Evolutionary conservation across 2,329 filamentous ascomycete species (phyloP).

Genomic region (Fusarium sp.): DNA sequence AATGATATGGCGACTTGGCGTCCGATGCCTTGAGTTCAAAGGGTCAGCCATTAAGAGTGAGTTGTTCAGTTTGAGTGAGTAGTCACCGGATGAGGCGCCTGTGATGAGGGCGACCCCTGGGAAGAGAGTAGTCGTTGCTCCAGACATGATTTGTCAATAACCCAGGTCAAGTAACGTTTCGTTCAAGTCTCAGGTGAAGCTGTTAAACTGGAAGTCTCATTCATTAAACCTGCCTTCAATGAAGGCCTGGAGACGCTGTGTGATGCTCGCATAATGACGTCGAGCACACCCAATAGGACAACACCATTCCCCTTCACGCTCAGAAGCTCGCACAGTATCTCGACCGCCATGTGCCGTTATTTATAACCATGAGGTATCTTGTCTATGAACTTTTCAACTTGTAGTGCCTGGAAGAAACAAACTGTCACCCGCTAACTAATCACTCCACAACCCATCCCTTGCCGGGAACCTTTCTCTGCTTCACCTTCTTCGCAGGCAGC

Average conservation of each 20-base stretch:
- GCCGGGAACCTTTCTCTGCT: conserved; percentile 79
- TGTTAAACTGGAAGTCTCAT: background rate
- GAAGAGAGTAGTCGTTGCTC: conserved; percentile 36
- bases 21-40: conserved; percentile 18
- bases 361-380: conserved; percentile 37
- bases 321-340: background rate
- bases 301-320: background rate
- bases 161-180: background rate
- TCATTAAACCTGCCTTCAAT: background rate
- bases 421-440: conserved; percentile 5
- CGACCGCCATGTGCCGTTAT: conserved; percentile 1
- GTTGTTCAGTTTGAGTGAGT: background rate
- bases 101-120: conserved; percentile 48
- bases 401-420: background rate
- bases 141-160: conserved; percentile 1
- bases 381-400: conserved; percentile 35
- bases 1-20: conserved; percentile 54
- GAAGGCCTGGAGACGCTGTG: background rate
- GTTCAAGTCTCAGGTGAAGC: background rate
- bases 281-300: conserved; percentile 13
- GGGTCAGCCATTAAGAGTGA: background rate
- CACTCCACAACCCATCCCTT: conserved; percentile 80
- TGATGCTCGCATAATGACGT: conserved; percentile 24
- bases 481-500: conserved; percentile 84
- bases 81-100: conserved; percentile 47